Base-by-base conservation (phyloP, 2,329 filamentous ascomycete genomes). In the Hymenoscyphus salicellus region DNA sequence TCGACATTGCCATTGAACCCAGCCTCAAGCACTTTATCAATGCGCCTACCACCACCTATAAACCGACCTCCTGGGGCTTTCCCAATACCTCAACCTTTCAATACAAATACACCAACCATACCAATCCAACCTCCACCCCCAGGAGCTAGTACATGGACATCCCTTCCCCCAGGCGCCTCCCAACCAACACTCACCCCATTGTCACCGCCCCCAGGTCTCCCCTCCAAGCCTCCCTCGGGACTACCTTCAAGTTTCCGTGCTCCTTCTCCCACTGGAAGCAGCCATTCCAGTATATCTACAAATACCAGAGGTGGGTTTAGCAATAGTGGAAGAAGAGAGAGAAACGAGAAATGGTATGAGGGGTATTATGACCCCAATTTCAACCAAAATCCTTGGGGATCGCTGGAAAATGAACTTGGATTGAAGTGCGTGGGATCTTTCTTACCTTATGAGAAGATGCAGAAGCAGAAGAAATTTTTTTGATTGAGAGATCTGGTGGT, bases 351-450 rank as follows among this genome's bases (percentile, higher is more conserved):
- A 1, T 91, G 89, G 80, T 90, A 88, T 76, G 78, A 82, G 46
- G 86, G 82, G 41, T 91, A 90, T 75, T 93, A 92, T 75, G 84
- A 91, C 65, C 83, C 85, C 0, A 83, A 81, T 64, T 90, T 88
- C 66, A 86, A 91, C 70, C 82, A 88, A 73, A 91, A 93, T 73
- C 90, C 90, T 0, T 93, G 90, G 90, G 83, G 81, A 60, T 75
- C 73, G 8, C 76, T 89, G 23, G 86, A 89, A 74, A 77, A 78
- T 70, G 70, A 75, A 6, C 75, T 75, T 28, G 81, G 81, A 0
- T 68, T 62, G 14, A 17, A 26, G 32, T 41, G 46, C 17, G 26
- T 36, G 11, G 60, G 60, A 14, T 52, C 46, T 26, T 52, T 23
- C 10, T 16, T 52, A 5, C 46, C 46, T 38, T 38, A 16, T 17